Conservation (phyloP, 164 flowering plant species). For the Annona cherimola region DNA sequence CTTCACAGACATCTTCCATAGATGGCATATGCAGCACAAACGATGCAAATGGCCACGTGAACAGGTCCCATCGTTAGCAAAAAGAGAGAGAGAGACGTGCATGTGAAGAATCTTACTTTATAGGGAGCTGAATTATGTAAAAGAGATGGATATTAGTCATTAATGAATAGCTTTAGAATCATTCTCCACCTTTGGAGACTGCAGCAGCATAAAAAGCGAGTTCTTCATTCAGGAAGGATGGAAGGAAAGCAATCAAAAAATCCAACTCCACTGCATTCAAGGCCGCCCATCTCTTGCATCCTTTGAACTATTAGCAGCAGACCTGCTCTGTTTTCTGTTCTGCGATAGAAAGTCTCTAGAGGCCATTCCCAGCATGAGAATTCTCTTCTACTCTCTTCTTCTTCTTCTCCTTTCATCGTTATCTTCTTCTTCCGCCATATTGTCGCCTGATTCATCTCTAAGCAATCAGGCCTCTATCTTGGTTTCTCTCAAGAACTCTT, state of each 20-base stretch:
- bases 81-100: neutral
- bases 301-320: constrained; percentile 9
- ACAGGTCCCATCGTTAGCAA: neutral
- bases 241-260: constrained; percentile 12
- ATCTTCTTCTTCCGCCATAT: constrained; percentile 19
- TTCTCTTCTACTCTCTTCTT: constrained; percentile 20
- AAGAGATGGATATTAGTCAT: neutral
- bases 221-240: neutral
- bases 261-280: constrained; percentile 13
- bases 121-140: neutral
- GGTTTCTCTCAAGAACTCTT: constrained; percentile 36
- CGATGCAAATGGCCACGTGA: neutral
- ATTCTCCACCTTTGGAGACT: neutral
- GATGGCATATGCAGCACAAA: neutral
- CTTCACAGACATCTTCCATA: neutral
- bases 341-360: constrained; percentile 15
- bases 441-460: constrained; percentile 26
- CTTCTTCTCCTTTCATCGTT: constrained; percentile 10
- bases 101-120: neutral
- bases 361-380: constrained; percentile 23
- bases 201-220: neutral
- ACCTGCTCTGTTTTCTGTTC: constrained; percentile 9
- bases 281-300: neutral
- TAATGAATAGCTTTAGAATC: constrained; percentile 6
- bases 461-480: constrained; percentile 41